A percentile compares a stretch with the other conserved stretches of the same genome.
Evolutionary conservation across 805 yeast species (phyloP).

Genomic region (Kuraishia hungarica): DNA sequence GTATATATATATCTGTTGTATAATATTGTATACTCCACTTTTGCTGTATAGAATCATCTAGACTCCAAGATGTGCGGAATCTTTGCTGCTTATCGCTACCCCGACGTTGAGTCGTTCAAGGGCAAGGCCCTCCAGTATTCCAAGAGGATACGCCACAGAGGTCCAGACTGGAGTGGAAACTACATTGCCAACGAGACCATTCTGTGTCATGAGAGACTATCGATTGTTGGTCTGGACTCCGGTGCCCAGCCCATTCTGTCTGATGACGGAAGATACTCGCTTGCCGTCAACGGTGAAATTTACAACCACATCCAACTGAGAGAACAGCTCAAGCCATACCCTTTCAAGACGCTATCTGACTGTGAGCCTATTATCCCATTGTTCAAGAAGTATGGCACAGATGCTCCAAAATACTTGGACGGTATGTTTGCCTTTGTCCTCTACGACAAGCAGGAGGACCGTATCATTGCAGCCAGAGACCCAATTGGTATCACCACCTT

Average conservation of each 20-base stretch:
- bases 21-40: conserved; percentile 4
- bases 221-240: conserved; percentile 93
- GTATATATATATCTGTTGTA: not conserved
- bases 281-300: conserved; percentile 96
- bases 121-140: conserved; percentile 83
- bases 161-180: conserved; percentile 99
- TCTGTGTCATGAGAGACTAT: conserved; percentile 90
- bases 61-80: conserved; percentile 82
- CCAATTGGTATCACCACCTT: conserved; percentile 96
- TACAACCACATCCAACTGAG: conserved; percentile 93
- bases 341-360: conserved; percentile 80
- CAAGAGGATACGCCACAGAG: conserved; percentile 94
- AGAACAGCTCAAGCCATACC: conserved; percentile 62
- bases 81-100: conserved; percentile 83
- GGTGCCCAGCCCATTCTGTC: conserved; percentile 97
- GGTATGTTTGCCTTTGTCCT: conserved; percentile 98
- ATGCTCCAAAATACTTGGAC: conserved; percentile 87
- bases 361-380: conserved; percentile 98
- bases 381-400: conserved; percentile 76
- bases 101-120: conserved; percentile 73
- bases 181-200: conserved; percentile 69
- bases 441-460: conserved; percentile 75
- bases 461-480: conserved; percentile 95
- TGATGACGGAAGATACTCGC: conserved; percentile 58
- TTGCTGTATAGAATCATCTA: not conserved